Evolutionary conservation across 306 rosid species (phyloP), one percentile per base, ranked within the genome.

Genomic region (Luffa acutangula): DNA sequence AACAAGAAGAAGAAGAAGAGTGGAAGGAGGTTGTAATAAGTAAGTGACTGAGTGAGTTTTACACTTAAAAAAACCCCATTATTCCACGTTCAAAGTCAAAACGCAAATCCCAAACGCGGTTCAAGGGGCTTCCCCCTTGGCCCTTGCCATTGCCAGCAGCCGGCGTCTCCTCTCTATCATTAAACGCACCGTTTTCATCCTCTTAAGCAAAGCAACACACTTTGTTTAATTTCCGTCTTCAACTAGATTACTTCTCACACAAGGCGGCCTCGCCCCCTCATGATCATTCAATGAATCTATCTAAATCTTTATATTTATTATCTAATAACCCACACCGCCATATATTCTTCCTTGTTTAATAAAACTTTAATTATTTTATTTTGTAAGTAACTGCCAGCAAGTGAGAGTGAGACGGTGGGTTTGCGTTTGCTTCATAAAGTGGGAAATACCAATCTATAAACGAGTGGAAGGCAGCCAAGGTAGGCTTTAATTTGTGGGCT

Each of bases 21-120:
- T 70, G 20, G 54, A n/a, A 37, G 5, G 8, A 37, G 5, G 8
- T 34, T 64, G 41, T 52, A 64, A 25, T 52, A 64, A 25, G 71
- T 45, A 9, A 20, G 77, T 81, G 84, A 49, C 7, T 74, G 58
- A 74, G 46, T 51, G 62, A 49, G 43, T 73, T 73, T 73, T 70
- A 36, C 17, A 42, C 8, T 41, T 67, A 3, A 7, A 67, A 37
- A 37, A 15, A 37, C 10, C 66, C 41, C 42, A 25, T 21, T 33
- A 51, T 73, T 73, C 77, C 57, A 73, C 59, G 43, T 73, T 73
- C 77, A 13, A 46, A 72, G 77, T 48, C 59, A 48, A 46, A 20
- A 33, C 11, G 67, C 67, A 62, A 62, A 5, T 33, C 71, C 18
- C 20, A 14, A 37, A 69, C 74, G 52, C 42, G 42, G 5, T 39